Conservation (phyloP, 2,329 filamentous ascomycete genomes). For the Phialophora macrospora region DNA sequence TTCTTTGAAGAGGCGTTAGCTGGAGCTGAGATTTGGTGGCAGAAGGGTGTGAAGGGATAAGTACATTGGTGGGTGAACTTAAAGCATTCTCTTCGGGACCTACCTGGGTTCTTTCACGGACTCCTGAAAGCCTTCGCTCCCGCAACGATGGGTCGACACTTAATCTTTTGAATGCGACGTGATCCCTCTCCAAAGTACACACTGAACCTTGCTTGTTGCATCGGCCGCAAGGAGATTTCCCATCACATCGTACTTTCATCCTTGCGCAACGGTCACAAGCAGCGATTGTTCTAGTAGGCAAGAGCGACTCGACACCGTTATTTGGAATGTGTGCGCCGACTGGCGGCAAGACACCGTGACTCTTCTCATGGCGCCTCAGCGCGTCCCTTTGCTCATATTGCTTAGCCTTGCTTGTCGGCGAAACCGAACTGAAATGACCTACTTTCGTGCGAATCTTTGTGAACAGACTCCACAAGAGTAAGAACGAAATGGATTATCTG, state of each 20-base stretch:
- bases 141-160: not conserved
- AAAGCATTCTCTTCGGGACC: not conserved
- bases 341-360: not conserved
- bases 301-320: not conserved
- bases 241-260: conserved; percentile 14
- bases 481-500: not conserved
- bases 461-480: not conserved
- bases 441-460: not conserved
- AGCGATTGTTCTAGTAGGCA: not conserved
- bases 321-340: not conserved
- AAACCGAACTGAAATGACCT: not conserved
- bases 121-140: not conserved
- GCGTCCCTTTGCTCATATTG: not conserved
- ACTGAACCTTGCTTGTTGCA: not conserved
- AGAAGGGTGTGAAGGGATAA: not conserved
- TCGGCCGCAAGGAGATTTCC: conserved; percentile 11
- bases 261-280: conserved; percentile 7
- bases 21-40: not conserved
- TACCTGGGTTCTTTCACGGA: not conserved
- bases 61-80: not conserved
- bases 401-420: not conserved
- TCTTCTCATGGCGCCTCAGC: not conserved
- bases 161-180: not conserved
- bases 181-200: not conserved
- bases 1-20: not conserved